phyloP scores from a whole-genome alignment of 441 rosid genomes.

The Aquilaria agallochum region DNA sequence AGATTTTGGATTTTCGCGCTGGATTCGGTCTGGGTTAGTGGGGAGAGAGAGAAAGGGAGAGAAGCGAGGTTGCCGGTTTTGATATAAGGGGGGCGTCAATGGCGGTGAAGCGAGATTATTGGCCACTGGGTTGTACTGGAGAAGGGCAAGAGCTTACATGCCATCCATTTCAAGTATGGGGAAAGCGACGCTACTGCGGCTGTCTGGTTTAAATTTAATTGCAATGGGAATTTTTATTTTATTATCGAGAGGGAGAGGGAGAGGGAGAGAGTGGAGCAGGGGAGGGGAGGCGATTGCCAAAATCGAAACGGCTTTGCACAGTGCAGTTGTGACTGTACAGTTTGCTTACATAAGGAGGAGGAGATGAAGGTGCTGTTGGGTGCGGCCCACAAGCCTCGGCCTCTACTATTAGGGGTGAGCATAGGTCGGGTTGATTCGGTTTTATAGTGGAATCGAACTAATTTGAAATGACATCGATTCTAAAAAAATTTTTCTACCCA shows the following conservation, averaged over 20 bases:
- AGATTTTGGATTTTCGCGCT: too few species aligned
- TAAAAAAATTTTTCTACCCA: too few species aligned
- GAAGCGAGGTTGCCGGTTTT: not conserved
- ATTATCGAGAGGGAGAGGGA: slow-evolving; percentile 1
- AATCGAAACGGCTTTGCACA: too few species aligned
- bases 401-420: not conserved
- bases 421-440: not conserved
- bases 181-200: slow-evolving; percentile 33
- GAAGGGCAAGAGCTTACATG: slow-evolving; percentile 13
- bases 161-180: slow-evolving; percentile 26
- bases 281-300: too few species aligned
- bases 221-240: slow-evolving; percentile 4
- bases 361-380: not conserved
- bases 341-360: slow-evolving; percentile 19
- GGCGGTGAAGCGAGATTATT: slow-evolving; percentile 18
- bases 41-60: not conserved
- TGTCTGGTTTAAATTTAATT: slow-evolving; percentile 9
- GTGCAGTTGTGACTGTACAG: slow-evolving; percentile 23
- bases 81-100: slow-evolving; percentile 11
- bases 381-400: slow-evolving; percentile 7
- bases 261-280: slow-evolving; percentile 6
- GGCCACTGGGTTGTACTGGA: not conserved
- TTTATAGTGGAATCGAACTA: too few species aligned
- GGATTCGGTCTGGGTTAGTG: too few species aligned
- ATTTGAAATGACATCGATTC: too few species aligned